phyloP scores from a whole-genome alignment of 345 rosid genomes.

The Lenwebbia sp. region DNA sequence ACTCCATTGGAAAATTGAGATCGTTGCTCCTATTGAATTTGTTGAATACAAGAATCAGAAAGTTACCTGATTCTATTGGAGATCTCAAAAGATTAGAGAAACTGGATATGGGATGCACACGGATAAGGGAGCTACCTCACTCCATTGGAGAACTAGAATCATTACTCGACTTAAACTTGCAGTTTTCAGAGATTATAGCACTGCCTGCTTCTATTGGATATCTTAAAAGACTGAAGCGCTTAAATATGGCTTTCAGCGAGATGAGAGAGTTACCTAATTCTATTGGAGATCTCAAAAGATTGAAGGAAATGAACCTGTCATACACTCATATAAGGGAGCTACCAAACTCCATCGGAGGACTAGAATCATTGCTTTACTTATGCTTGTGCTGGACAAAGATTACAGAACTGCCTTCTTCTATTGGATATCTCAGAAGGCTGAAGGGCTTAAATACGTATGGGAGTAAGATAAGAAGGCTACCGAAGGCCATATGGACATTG shows the following conservation, averaged over 20 bases:
- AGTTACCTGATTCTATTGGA: neutral
- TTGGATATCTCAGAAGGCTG: neutral
- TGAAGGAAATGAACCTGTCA: fast-evolving
- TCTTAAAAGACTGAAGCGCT: neutral
- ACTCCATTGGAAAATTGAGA: neutral
- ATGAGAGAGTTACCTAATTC: neutral
- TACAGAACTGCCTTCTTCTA: neutral
- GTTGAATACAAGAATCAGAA: neutral
- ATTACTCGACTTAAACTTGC: neutral
- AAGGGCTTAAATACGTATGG: fast-evolving
- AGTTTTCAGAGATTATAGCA: fast-evolving
- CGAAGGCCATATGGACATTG: neutral
- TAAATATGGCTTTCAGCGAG: fast-evolving
- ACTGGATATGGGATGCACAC: neutral
- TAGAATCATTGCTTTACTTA: neutral
- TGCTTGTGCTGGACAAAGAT: fast-evolving
- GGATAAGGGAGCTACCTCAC: neutral
- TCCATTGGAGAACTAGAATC: neutral
- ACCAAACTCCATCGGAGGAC: neutral
- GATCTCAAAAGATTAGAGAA: neutral
- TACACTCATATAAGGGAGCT: neutral
- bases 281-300: neutral
- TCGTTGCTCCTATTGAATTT: neutral
- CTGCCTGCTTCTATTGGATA: neutral
- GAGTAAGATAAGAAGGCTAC: neutral